A percentile compares a stretch with the other conserved stretches of the same genome.
Conservation (phyloP, 768 basidiomycete genomes). For the Suillus luteus region DNA sequence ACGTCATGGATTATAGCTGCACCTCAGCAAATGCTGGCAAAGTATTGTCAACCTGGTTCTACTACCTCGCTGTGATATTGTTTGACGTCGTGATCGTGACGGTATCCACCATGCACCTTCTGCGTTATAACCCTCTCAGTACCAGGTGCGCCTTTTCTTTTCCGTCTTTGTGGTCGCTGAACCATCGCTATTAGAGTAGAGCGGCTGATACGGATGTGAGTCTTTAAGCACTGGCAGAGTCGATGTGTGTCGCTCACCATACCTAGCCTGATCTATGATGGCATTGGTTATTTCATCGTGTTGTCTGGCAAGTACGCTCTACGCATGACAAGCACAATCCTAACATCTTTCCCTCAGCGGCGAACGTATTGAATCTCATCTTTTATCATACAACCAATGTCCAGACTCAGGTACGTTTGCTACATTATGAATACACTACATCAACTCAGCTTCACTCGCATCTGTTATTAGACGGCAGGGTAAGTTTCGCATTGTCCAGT, state of each 20-base stretch:
- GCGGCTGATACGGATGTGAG: conserved; percentile 26
- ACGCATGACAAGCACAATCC: not conserved
- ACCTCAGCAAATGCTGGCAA: conserved; percentile 36
- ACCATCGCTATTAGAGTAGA: conserved; percentile 34
- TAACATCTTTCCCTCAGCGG: conserved; percentile 31
- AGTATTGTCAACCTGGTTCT: conserved; percentile 52
- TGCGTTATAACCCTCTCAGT: not conserved
- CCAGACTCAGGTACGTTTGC: conserved; percentile 45
- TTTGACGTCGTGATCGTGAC: conserved; percentile 40
- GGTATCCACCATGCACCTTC: conserved; percentile 29
- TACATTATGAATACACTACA: conserved; percentile 5
- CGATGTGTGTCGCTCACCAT: conserved; percentile 6
- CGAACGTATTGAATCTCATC: conserved; percentile 54
- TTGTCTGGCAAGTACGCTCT: conserved; percentile 41
- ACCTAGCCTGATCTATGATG: conserved; percentile 65
- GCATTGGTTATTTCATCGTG: conserved; percentile 54
- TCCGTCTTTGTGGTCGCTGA: not conserved
- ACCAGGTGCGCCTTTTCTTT: not conserved
- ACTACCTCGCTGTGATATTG: conserved; percentile 50
- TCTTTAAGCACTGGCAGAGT: not conserved
- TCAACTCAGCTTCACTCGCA: conserved; percentile 13
- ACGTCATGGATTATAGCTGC: conserved; percentile 42
- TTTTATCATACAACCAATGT: conserved; percentile 45
- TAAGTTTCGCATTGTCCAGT: conserved; percentile 29
- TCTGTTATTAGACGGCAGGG: conserved; percentile 50